Base-by-base conservation (phyloP, 441 rosid species). In the Raphanus hybrid region DNA sequence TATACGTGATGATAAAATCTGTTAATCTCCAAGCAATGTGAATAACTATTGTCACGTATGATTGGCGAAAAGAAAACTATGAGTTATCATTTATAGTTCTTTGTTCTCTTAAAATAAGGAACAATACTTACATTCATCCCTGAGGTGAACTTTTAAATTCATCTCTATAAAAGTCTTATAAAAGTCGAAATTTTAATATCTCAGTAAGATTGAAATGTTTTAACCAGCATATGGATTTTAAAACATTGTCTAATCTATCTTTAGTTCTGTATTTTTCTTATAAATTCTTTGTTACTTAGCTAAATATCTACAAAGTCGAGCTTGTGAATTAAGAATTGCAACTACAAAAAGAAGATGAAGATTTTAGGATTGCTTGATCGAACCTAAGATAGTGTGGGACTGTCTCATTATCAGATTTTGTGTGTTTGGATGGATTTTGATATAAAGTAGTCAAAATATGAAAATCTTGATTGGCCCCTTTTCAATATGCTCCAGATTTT, bases 321-420 rank as follows among this genome's bases (percentile, higher is more conserved):
- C 6, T 15, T 68, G 34, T 2, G 41, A 54, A 37, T 35, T 6
- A 73, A 23, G 52, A 39, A 14, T 65, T 54, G 27, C 55, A 73
- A 73, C 64, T 52, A 64, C 64, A 57, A 57, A 39, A 55, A 57
- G 43, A 74, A 74, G 64, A 65, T 26, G 61, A 18, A 73, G 23
- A 63, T 50, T 4, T 29, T 20, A 35, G 23, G 27, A 73, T 64
- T 2, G 58, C 32, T 67, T 29, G 60, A 12, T 8, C 61, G 58
- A 52, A 52, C 58, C 20, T 75, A 58, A 43, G 61, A 67, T 58
- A 50, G 67, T 8, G 68, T 60, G 39, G 60, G 60, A 39, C 16
- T 29, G 60, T 59, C 68, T 59, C 62, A 68, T 60, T 29, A 67
- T 67, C 48, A 67, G 78, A 75, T 75, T 58, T 59, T 63, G 67